Evolutionary conservation across 2,329 filamentous ascomycete genomes (phyloP), one percentile per base, ranked within the genome.

Genomic region (Didymella keratinophila): DNA sequence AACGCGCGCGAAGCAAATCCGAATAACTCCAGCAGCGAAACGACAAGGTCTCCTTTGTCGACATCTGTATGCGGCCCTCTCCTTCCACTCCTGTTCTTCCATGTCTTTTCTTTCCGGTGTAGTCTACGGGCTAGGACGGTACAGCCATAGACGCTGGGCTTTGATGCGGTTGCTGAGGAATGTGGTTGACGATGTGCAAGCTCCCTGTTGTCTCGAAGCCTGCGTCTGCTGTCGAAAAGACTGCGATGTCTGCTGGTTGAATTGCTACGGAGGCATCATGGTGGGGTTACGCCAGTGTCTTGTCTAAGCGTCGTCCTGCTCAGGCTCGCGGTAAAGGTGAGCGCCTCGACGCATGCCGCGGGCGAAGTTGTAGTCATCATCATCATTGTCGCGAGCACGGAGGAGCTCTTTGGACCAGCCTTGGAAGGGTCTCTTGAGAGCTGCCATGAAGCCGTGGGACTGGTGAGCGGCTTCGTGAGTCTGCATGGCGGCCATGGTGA

Each of bases 111-210:
- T 21, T 21, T 32, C 12, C 30, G 14, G 30, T 16, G 6, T 32
- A 14, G 30, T 32, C 14, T 12, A 32, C 3, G 16, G 30, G 30
- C 30, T 14, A 16, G 30, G 14, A 5, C 12, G 79, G 76, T 6
- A 76, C 74, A 27, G 80, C 74, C 32, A 82, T 78, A 1, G 82
- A 82, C 23, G 78, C 76, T 2, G 80, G 78, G 30, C 81, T 78
- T 32, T 78, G 76, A 54, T 80, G 80, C 20, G 70, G 69, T 34
- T 76, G 76, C 30, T 73, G 45, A 73, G 79, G 71, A 77, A 84
- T 56, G 75, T 79, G 48, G 76, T 77, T 2, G 81, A 81, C 18
- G 78, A 70, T 48, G 79, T 76, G 14, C 81, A 73, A 62, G 78
- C 80, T 50, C 59, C 71, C 49, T 71, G 70, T 48, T 65, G 66